These are phyloP conservation scores for Thecaphora thlaspeos DNA, from an alignment of 1,284 basidiomycete genomes.

Conservation along the genomic window DNA sequence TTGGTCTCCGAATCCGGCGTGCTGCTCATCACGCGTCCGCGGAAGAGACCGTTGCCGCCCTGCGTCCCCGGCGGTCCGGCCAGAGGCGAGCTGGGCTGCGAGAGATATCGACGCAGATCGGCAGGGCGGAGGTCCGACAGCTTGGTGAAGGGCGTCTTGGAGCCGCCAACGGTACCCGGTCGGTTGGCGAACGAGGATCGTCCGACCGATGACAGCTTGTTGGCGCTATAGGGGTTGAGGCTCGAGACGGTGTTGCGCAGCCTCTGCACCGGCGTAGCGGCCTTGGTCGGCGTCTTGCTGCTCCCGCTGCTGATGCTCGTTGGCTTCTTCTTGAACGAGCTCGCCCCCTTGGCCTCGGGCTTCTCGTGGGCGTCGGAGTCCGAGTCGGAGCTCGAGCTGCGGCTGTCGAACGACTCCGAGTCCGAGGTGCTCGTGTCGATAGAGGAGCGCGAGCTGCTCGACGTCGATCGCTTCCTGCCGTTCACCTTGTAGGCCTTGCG, in stretches of 20 bases:
- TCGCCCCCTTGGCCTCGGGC: not conserved
- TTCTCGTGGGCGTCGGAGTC: not conserved
- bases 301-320: not conserved
- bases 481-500: not conserved
- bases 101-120: slow-evolving; percentile 34
- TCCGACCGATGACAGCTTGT: slow-evolving; percentile 19
- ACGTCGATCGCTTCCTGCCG: not conserved
- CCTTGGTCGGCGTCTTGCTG: not conserved
- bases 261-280: slow-evolving; percentile 1
- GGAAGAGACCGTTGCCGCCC: not conserved
- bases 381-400: not conserved
- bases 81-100: slow-evolving; percentile 31
- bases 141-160: slow-evolving; percentile 22
- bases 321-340: too few species aligned
- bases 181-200: slow-evolving; percentile 8
- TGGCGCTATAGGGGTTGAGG: slow-evolving; percentile 2
- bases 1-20: not conserved
- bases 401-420: not conserved
- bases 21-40: not conserved
- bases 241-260: not conserved
- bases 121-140: slow-evolving; percentile 42
- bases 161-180: slow-evolving; percentile 2
- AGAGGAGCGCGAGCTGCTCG: not conserved
- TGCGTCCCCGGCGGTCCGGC: not conserved
- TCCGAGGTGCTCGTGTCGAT: not conserved